These are phyloP conservation scores for Tilletia horrida DNA, from an alignment of 1,284 basidiomycete species.

Conservation along the genomic window DNA sequence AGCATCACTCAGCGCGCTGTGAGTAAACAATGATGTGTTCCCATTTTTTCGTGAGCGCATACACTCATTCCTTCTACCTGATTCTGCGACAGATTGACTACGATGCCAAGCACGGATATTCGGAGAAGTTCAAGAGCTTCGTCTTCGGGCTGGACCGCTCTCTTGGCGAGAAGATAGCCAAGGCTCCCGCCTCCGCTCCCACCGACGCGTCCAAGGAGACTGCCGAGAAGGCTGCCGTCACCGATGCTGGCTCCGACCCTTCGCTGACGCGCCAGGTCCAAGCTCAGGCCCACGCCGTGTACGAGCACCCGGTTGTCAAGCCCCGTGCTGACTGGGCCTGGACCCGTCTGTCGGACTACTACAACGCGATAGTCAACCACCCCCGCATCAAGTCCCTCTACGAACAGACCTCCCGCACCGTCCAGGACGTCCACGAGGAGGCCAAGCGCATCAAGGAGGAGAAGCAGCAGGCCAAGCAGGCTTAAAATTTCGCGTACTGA, in stretches of 20 bases:
- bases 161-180: conserved; percentile 36
- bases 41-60: too few relatives aligned
- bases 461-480: conserved; percentile 52
- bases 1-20: conserved; percentile 42
- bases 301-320: conserved; percentile 44
- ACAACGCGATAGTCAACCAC: conserved; percentile 43
- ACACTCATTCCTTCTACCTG: too few relatives aligned
- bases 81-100: conserved; percentile 34
- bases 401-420: conserved; percentile 74
- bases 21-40: not conserved
- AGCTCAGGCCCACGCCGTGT: conserved; percentile 33
- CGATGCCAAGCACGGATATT: conserved; percentile 46
- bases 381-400: conserved; percentile 64
- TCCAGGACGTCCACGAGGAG: conserved; percentile 80
- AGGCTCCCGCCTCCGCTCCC: conserved; percentile 26
- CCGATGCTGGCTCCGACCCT: conserved; percentile 27
- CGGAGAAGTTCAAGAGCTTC: conserved; percentile 37
- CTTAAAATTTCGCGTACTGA: too few relatives aligned
- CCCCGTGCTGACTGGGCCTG: conserved; percentile 39
- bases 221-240: conserved; percentile 29
- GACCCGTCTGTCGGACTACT: conserved; percentile 46
- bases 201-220: conserved; percentile 34
- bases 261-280: conserved; percentile 35
- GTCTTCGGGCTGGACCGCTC: conserved; percentile 41
- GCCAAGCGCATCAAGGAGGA: conserved; percentile 69